Percentiles rank a stretch among this genome's conserved stretches.
phyloP scores from a whole-genome alignment of 116 monocot genomes.

The Phalaenopsis hybrid region DNA sequence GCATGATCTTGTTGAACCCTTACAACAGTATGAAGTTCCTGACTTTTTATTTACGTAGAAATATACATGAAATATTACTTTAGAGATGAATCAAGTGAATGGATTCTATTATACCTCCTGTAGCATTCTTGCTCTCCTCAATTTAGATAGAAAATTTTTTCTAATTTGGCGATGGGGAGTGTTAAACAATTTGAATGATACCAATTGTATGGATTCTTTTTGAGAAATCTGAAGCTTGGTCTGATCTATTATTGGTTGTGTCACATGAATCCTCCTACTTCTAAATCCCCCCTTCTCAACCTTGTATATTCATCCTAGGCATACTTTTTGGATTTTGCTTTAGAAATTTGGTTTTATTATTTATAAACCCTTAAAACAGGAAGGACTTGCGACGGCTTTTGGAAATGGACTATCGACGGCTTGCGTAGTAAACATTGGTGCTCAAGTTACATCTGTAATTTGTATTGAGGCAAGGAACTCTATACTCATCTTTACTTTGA shows the following conservation, averaged over 20 bases:
- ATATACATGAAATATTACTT: background rate
- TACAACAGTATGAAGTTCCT: background rate
- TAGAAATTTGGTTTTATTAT: background rate
- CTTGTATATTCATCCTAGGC: background rate
- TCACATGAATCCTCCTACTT: background rate
- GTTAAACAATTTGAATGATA: background rate
- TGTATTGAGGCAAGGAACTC: constrained; percentile 66
- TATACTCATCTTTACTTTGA: constrained; percentile 1
- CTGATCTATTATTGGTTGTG: background rate
- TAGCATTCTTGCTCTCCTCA: background rate
- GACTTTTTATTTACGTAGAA: background rate
- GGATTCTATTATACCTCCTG: background rate
- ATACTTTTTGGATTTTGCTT: background rate
- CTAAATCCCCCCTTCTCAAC: background rate
- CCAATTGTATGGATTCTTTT: background rate
- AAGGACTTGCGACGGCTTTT: constrained; percentile 96
- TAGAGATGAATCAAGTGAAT: background rate
- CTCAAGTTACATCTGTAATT: constrained; percentile 81
- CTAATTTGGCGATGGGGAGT: background rate
- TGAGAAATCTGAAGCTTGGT: background rate
- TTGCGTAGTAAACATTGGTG: constrained; percentile 93
- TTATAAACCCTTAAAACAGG: constrained; percentile 34
- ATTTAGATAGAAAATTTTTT: background rate
- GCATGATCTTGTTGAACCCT: background rate
- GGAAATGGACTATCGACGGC: constrained; percentile 97